These are phyloP conservation scores for Wallacemonas rigidus DNA, from an alignment of 208 protist genomes.

Conservation along the genomic window DNA sequence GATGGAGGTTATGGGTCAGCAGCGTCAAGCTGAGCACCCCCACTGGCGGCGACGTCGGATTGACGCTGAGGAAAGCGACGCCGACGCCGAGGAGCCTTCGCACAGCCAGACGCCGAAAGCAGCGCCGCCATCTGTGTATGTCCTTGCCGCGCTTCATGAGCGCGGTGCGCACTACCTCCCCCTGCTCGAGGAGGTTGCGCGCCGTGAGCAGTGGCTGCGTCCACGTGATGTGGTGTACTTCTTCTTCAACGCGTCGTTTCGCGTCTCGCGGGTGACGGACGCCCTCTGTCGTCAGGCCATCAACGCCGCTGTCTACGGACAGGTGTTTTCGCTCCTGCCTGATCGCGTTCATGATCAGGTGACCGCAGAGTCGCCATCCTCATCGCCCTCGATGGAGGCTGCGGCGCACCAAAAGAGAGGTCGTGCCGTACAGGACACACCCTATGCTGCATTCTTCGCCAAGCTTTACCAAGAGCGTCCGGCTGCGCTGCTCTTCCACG, in stretches of 20 bases:
- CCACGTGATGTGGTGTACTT: slow-evolving; percentile 41
- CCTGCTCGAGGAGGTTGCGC: slow-evolving; percentile 34
- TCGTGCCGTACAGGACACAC: neutral
- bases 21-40: slow-evolving; percentile 3
- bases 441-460: neutral
- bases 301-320: slow-evolving; percentile 35
- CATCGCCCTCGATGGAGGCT: too few relatives aligned
- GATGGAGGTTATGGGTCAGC: slow-evolving; percentile 1
- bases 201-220: slow-evolving; percentile 25
- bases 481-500: neutral
- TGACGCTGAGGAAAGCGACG: neutral
- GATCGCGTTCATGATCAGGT: slow-evolving; percentile 14
- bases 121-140: slow-evolving; percentile 45
- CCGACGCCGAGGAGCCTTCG: neutral
- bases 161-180: slow-evolving; percentile 38
- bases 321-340: slow-evolving; percentile 38
- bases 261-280: slow-evolving; percentile 45
- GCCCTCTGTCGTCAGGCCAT: slow-evolving; percentile 39
- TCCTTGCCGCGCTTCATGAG: slow-evolving; percentile 31
- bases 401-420: too few relatives aligned
- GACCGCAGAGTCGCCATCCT: too few relatives aligned
- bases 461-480: neutral
- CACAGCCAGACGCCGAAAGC: slow-evolving; percentile 9
- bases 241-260: slow-evolving; percentile 39
- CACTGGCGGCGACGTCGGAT: slow-evolving; percentile 14